Conservation (phyloP, 139 green algal genomes). For the Auxenochlorella protothecoides region DNA sequence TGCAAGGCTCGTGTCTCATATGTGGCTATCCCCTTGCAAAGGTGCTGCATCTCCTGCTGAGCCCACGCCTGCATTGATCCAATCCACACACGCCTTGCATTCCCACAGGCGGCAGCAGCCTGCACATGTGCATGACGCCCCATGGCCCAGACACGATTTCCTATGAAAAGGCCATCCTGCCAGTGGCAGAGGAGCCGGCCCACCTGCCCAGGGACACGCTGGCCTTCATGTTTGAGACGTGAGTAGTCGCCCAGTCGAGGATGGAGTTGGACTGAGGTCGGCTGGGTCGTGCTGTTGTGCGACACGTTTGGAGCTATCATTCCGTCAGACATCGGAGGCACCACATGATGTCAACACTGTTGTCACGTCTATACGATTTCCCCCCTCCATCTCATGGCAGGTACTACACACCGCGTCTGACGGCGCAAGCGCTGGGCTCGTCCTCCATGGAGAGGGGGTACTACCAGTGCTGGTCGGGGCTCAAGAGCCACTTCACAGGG, state of each 20-base stretch:
- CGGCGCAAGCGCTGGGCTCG: conserved; percentile 46
- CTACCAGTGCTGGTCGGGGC: conserved; percentile 49
- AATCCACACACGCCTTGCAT: no score
- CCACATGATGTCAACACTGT: no score
- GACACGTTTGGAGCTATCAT: no score
- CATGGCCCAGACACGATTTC: conserved; percentile 81
- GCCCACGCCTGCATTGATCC: no score
- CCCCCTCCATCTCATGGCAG: no score
- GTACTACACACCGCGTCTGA: conserved; percentile 54
- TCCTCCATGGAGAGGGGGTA: conserved; percentile 71
- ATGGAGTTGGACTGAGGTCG: no score
- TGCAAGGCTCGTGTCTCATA: no score
- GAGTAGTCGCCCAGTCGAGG: no score
- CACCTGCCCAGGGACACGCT: conserved; percentile 52
- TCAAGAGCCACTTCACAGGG: conserved; percentile 42
- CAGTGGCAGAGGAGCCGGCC: conserved; percentile 30
- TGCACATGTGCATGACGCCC: conserved; percentile 85
- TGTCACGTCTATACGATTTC: no score
- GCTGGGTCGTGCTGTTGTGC: no score
- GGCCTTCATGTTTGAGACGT: conserved; percentile 89
- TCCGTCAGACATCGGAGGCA: no score
- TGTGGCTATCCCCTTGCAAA: neutral
- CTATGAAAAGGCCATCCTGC: conserved; percentile 53
- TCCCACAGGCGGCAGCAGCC: conserved; percentile 35
- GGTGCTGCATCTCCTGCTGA: neutral